Evolutionary conservation across 2,329 filamentous ascomycete species (phyloP), one percentile per base, ranked within the genome.

Genomic region (Colletotrichum plurivorum): DNA sequence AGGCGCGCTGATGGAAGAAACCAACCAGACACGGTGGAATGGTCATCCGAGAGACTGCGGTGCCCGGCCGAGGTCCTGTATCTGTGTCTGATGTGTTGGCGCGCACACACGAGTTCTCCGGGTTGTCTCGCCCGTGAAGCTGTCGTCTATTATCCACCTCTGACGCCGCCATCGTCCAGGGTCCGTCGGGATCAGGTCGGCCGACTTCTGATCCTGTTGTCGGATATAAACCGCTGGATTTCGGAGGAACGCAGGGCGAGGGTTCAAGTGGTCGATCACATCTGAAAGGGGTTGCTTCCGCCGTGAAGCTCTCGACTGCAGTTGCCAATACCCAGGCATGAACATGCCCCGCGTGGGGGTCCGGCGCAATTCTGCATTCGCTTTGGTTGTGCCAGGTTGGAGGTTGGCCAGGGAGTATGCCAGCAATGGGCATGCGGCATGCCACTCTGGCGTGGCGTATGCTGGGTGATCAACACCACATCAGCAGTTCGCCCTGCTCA

Each of bases 271-370:
- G 67, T 52, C 56, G 67, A 69, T 69, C 67, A 61, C 63, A 25
- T 31, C 67, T 69, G 49, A 63, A 69, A 70, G 63, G 25, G 64
- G 63, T 18, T 68, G 52, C 52, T 59, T 69, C 43, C 63, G 67
- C 64, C 63, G 58, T 57, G 41, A 58, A 54, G 55, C 57, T 46
- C 46, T 58, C 58, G 45, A 63, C 57, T 53, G 52, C 48, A 20
- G 5, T 25, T 25, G 22, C 22, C 22, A 25, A 52, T 41, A 45
- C 41, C 61, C 63, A 46, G 58, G 57, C 63, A 70, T 70, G 46
- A 58, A 57, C 41, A n/a, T 59, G 67, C 67, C 64, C 67, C 63
- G 67, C 67, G 63, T 70, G 67, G 67, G 67, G 67, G 67, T 70
- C 48, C 58, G 45, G 31, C 36, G 54, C 52, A 55, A 56, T 57